Evolutionary conservation across 148 eudicot genomes (phyloP), one percentile per base, ranked within the genome.

Genomic region (Spergularia marina): DNA sequence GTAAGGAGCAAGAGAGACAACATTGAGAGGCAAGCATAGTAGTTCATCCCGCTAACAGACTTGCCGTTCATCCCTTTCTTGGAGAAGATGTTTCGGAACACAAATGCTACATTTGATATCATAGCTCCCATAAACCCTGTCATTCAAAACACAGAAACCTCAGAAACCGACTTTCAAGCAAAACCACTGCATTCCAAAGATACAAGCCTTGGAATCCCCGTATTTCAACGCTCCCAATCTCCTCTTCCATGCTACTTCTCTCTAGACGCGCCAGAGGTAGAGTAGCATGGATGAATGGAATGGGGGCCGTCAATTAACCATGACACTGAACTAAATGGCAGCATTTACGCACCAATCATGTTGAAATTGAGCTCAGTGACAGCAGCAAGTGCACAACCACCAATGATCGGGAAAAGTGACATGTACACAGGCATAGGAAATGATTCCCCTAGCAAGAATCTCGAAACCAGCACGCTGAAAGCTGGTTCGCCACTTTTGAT

Each of bases 51-150:
- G 66, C 92, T 85, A 57, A 89, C 85, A 59, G 88, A 84, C 76
- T 85, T 87, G 44, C 92, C 92, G 21, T 77, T 89, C 92, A 89
- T 89, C 64, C 92, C 92, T 79, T 80, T 89, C 85, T 89, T 89
- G 0, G 92, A 89, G 78, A 89, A 89, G 21, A 89, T 89, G 78
- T 89, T 89, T 51, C 90, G 88, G n/a, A 89, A 85, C 73, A 89
- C 92, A 71, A 89, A 89, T 23, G 92, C 92, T 76, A 89, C 41
- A 80, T 89, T 89, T n/a, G 92, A 89, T 76, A 89, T 79, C 92
- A 89, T 89, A 71, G 92, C 92, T 16, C 92, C 92, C 90, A 89
- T 87, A 84, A 89, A 89, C 55, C 92, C 92, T 89, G 68, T 66
- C 52, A 65, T 2, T 44, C 53, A 30, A n/a, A 76, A 1, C 49